phyloP scores from a whole-genome alignment of 345 rosid species.

The Clarkia xantiana region DNA sequence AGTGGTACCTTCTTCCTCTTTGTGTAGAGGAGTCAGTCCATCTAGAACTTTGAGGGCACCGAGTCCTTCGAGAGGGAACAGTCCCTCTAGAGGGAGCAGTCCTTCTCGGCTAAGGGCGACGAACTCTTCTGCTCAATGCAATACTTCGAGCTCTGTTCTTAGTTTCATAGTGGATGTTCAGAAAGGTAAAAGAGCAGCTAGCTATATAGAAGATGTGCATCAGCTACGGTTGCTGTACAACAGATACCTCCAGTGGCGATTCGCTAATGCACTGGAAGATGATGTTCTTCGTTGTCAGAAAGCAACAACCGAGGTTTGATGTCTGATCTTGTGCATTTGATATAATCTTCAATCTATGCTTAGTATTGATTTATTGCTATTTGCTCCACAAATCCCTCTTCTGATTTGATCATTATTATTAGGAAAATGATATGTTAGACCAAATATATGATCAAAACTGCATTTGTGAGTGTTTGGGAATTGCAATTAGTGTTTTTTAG shows the following conservation, averaged over 20 bases:
- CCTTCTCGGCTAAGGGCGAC: slow-evolving; percentile 67
- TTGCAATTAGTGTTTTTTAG: too few relatives aligned
- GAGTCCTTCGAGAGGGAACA: slow-evolving; percentile 70
- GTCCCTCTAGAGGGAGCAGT: slow-evolving; percentile 42
- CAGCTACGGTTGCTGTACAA: slow-evolving; percentile 73
- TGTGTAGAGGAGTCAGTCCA: slow-evolving; percentile 31
- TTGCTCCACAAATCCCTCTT: too few relatives aligned
- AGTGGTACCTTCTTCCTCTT: slow-evolving; percentile 20
- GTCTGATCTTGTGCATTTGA: slow-evolving; percentile 3
- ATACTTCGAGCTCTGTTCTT: slow-evolving; percentile 56
- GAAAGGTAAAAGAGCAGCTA: slow-evolving; percentile 53
- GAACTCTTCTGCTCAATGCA: slow-evolving; percentile 33
- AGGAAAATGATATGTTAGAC: too few relatives aligned
- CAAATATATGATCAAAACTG: too few relatives aligned
- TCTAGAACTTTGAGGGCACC: slow-evolving; percentile 32
- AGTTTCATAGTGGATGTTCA: slow-evolving; percentile 78
- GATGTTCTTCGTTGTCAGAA: slow-evolving; percentile 56
- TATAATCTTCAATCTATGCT: too few relatives aligned
- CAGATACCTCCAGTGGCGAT: slow-evolving; percentile 84
- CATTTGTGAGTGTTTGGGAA: too few relatives aligned
- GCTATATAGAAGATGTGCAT: slow-evolving; percentile 78
- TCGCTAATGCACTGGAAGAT: slow-evolving; percentile 63
- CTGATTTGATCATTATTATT: too few relatives aligned
- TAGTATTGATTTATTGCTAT: too few relatives aligned
- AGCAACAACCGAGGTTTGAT: slow-evolving; percentile 57